A percentile compares a stretch with the other conserved stretches of the same genome.
Evolutionary conservation across 257 asterid species (phyloP).

Genomic region (Solanum bulbocastanum): DNA sequence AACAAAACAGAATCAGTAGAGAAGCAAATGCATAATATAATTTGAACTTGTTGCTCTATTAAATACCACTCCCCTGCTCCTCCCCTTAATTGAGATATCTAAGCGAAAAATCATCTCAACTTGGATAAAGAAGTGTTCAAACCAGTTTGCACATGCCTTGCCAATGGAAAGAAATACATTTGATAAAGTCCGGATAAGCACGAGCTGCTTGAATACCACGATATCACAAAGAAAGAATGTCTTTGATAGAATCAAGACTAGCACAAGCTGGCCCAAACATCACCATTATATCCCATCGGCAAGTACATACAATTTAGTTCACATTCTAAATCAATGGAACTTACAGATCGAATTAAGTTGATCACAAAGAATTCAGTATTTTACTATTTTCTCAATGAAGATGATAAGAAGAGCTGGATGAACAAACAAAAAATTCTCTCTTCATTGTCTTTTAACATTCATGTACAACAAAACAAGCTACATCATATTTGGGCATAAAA

Average conservation of each 20-base stretch:
- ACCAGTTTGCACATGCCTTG: not conserved
- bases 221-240: not conserved
- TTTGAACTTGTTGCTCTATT: not conserved
- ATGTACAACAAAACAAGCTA: conserved; percentile 28
- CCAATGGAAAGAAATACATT: not conserved
- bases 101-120: not conserved
- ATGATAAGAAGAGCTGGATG: not conserved
- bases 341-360: not conserved
- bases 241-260: not conserved
- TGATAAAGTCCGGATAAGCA: not conserved
- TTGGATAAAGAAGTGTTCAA: not conserved
- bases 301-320: not conserved
- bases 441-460: conserved; percentile 21
- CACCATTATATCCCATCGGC: not conserved
- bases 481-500: conserved; percentile 1
- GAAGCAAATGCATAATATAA: not conserved
- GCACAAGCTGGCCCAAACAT: not conserved
- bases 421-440: not conserved
- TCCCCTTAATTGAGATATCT: not conserved
- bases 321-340: not conserved
- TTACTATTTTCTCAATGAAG: not conserved
- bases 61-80: not conserved
- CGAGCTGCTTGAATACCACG: not conserved
- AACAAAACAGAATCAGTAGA: not conserved
- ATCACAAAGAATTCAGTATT: not conserved